Evolutionary conservation across 306 rosid genomes (phyloP), one percentile per base, ranked within the genome.

Genomic region (Begonia peltatifolia): DNA sequence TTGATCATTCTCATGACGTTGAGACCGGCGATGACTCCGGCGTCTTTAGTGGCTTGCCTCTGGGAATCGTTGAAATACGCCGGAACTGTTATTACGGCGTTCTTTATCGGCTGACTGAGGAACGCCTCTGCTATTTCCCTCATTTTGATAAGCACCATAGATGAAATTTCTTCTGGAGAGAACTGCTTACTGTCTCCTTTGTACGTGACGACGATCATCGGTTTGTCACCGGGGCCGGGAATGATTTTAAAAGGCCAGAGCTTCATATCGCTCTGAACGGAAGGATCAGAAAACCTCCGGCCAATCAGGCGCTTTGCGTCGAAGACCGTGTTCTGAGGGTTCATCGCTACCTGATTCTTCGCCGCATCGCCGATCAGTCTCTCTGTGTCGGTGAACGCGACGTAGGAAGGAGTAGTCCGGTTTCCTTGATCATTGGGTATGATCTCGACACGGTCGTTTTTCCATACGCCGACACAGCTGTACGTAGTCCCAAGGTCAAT

Each of bases 401-500:
- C 94, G 49, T 79, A 87, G 46, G 94, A 87, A 0, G 94, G 96
- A 1, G 96, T 84, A 11, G 96, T 87, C 0, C 86, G 74, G 70
- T 87, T 87, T 12, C 96, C 96, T 66, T 87, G 94, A 41, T 87
- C 94, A 36, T 87, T 84, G 6, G 96, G 76, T 11, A 87, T 77
- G 67, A 87, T 87, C 71, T 87, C 94, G 0, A 84, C 96, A 2
- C 94, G 85, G 65, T 87, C 88, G 78, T 79, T 71, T 25, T 54
- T 76, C 96, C 94, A 87, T 12, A 63, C 87, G 0, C 94, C 94
- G 0, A 87, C 88, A 55, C 94, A 87, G 73, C 93, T 84, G 74
- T 87, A 87, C 53, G 96, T 87, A 0, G 94, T 87, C 46, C 93
- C 96, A 5, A 87, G 75, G 70, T 87, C 93, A 60, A 87, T 87